These are phyloP conservation scores for Polychaeton citri DNA, from an alignment of 2,329 filamentous ascomycete genomes.

Conservation along the genomic window DNA sequence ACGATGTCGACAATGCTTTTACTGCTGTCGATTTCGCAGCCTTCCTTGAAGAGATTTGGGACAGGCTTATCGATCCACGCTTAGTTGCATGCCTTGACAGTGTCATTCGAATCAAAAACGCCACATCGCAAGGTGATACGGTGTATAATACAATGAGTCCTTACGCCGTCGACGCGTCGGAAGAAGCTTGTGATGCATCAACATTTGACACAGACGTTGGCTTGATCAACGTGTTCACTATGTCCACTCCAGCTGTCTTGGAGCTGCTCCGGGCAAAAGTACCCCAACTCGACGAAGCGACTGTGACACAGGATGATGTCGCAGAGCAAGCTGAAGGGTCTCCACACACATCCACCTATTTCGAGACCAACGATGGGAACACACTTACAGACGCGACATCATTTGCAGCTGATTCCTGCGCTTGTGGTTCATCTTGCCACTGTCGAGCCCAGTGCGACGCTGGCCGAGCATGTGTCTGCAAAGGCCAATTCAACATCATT, in stretches of 20 bases:
- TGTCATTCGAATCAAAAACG: constrained; percentile 5
- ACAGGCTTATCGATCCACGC: constrained; percentile 6
- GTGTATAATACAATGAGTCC: too few relatives aligned
- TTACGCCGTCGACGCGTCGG: too few relatives aligned
- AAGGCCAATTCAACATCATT: too few relatives aligned
- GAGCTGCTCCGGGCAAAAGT: not conserved
- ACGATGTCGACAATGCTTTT: constrained; percentile 1
- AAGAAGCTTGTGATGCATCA: too few relatives aligned
- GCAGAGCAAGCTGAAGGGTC: too few relatives aligned
- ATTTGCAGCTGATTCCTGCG: not conserved
- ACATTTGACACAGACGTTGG: too few relatives aligned
- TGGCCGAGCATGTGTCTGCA: not conserved
- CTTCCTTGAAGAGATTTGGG: constrained; percentile 11
- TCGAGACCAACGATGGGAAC: too few relatives aligned
- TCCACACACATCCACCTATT: too few relatives aligned
- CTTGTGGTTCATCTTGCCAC: not conserved
- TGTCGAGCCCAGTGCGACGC: not conserved
- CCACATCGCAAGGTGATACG: too few relatives aligned
- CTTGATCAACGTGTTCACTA: not conserved
- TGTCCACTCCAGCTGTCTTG: not conserved
- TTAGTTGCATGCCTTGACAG: constrained; percentile 9
- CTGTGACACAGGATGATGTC: too few relatives aligned
- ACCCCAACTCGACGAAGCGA: too few relatives aligned
- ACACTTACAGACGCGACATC: not conserved
- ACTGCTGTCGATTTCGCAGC: constrained; percentile 7